Evolutionary conservation across 1,284 basidiomycete species (phyloP).

Genomic region (Quambalaria eucalypti): DNA sequence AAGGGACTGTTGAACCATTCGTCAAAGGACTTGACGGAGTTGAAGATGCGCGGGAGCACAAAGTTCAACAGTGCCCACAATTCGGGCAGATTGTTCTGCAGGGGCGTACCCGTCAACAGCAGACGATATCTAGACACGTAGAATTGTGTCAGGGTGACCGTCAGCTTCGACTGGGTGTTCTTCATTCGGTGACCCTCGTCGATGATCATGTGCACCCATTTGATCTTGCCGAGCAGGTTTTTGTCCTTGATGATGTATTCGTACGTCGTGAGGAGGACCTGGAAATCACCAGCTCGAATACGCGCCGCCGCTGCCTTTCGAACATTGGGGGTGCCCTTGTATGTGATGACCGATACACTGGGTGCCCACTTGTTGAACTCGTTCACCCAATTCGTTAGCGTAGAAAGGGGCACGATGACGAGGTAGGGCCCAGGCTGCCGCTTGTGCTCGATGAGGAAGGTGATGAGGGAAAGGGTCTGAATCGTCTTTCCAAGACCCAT

Average conservation of each 20-base stretch:
- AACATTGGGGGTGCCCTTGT: slow-evolving; percentile 44
- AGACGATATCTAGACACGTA: slow-evolving; percentile 90
- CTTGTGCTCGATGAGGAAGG: slow-evolving; percentile 46
- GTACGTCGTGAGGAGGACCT: slow-evolving; percentile 45
- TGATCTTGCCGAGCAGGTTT: slow-evolving; percentile 45
- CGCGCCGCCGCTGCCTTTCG: slow-evolving; percentile 38
- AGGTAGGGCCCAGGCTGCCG: slow-evolving; percentile 46
- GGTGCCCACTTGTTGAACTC: slow-evolving; percentile 47
- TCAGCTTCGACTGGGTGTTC: slow-evolving; percentile 91
- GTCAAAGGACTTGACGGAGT: slow-evolving; percentile 98
- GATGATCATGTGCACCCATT: slow-evolving; percentile 47
- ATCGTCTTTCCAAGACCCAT: slow-evolving; percentile 48
- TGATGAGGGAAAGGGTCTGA: slow-evolving; percentile 47
- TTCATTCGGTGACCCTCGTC: slow-evolving; percentile 90
- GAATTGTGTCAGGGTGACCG: slow-evolving; percentile 82
- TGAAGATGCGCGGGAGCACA: slow-evolving; percentile 95
- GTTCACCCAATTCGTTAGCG: slow-evolving; percentile 46
- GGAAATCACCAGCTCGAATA: slow-evolving; percentile 40
- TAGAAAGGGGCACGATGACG: slow-evolving; percentile 46
- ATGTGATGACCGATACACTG: slow-evolving; percentile 38
- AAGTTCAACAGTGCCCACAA: slow-evolving; percentile 98
- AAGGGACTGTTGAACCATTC: slow-evolving; percentile 99
- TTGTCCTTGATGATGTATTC: slow-evolving; percentile 48
- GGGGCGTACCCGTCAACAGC: slow-evolving; percentile 92
- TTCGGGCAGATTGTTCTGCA: slow-evolving; percentile 98